phyloP scores from a whole-genome alignment of 257 asterid genomes.

The Primulina eburnea region DNA sequence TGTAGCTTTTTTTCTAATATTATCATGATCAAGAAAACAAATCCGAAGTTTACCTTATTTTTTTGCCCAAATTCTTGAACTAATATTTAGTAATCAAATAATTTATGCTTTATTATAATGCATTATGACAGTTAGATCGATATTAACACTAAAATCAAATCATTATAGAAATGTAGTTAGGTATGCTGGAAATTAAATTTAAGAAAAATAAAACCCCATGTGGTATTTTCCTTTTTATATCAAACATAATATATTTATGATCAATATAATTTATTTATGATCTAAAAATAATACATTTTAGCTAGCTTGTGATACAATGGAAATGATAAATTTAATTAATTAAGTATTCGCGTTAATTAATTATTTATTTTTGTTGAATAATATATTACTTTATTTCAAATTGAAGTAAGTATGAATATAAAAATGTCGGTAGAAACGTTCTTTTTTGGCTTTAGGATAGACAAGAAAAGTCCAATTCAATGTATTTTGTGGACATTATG shows the following conservation, averaged over 20 bases:
- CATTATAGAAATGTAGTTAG: too few relatives aligned
- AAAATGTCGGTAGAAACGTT: background rate
- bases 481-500: conserved; percentile 10
- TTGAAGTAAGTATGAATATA: too few relatives aligned
- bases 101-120: background rate
- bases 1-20: conserved; percentile 25
- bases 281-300: too few relatives aligned
- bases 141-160: background rate
- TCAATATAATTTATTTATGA: too few relatives aligned
- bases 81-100: conserved; percentile 11
- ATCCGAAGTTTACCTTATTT: conserved; percentile 21
- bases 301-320: too few relatives aligned
- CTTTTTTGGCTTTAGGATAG: background rate
- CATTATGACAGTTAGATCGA: background rate
- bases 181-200: too few relatives aligned
- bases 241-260: too few relatives aligned
- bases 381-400: too few relatives aligned
- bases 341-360: too few relatives aligned
- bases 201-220: too few relatives aligned
- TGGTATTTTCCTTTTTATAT: too few relatives aligned
- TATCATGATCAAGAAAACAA: background rate
- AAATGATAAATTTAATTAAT: background rate
- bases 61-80: conserved; percentile 37
- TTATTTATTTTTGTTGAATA: too few relatives aligned
- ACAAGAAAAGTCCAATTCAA: conserved; percentile 17